Percentiles rank a stretch among this genome's conserved stretches.
Conservation (phyloP, 495 filamentous ascomycete species). For the Melanomma pulvis-pyrius region DNA sequence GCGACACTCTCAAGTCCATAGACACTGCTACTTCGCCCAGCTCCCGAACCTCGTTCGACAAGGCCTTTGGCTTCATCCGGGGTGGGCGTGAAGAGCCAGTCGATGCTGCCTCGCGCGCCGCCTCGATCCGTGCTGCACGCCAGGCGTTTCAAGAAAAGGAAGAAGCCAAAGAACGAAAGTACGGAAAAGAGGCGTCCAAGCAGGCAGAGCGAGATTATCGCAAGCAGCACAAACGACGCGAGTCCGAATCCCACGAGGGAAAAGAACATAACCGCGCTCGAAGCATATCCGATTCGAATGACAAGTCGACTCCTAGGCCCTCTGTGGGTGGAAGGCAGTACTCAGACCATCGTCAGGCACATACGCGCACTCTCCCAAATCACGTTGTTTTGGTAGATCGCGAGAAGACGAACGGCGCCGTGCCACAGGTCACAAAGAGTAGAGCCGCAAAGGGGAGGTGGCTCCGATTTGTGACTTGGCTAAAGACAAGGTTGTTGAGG, state of each 20-base stretch:
- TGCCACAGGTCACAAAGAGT: slow-evolving; percentile 25
- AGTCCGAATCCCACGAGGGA: slow-evolving; percentile 24
- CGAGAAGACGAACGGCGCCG: slow-evolving; percentile 22
- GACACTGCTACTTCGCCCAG: slow-evolving; percentile 54
- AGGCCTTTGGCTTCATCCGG: slow-evolving; percentile 55
- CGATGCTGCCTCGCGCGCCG: slow-evolving; percentile 57
- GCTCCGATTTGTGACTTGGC: slow-evolving; percentile 42
- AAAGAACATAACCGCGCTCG: slow-evolving; percentile 7
- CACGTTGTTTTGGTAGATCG: slow-evolving; percentile 17
- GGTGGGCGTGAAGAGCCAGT: slow-evolving; percentile 51
- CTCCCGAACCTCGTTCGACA: slow-evolving; percentile 60
- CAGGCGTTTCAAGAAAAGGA: slow-evolving; percentile 61
- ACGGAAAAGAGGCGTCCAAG: slow-evolving; percentile 59
- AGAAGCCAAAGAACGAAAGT: slow-evolving; percentile 59
- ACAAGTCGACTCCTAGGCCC: slow-evolving; percentile 24
- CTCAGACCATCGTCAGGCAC: slow-evolving; percentile 29
- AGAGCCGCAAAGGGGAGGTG: slow-evolving; percentile 38
- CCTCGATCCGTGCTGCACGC: slow-evolving; percentile 57
- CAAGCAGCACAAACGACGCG: slow-evolving; percentile 33
- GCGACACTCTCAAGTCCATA: slow-evolving; percentile 38
- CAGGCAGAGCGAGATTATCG: slow-evolving; percentile 45
- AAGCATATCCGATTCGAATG: slow-evolving; percentile 27
- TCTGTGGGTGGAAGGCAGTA: slow-evolving; percentile 37
- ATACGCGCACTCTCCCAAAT: slow-evolving; percentile 29
- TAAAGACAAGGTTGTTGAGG: slow-evolving; percentile 40